Conservation (phyloP, 2,329 filamentous ascomycete genomes). For the Periconia digitata region DNA sequence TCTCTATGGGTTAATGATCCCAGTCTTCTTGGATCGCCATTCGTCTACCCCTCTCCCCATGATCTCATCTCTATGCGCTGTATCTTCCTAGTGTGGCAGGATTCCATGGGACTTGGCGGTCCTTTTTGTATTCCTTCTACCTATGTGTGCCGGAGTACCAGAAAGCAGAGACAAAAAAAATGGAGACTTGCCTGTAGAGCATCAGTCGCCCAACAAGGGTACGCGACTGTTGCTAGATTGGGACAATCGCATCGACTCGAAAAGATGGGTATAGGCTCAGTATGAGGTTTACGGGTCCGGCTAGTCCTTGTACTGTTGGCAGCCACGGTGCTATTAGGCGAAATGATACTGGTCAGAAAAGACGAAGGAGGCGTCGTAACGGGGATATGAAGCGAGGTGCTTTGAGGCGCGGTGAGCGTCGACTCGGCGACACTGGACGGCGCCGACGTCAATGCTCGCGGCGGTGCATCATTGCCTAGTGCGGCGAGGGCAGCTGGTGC, state of each 20-base stretch:
- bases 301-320: not conserved
- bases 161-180: not conserved
- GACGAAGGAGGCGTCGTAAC: constrained; percentile 5
- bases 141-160: not conserved
- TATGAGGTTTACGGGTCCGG: constrained; percentile 31
- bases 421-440: not conserved
- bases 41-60: too few relatives aligned
- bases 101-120: too few relatives aligned
- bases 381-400: constrained; percentile 26
- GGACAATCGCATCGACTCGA: constrained; percentile 51
- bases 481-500: not conserved
- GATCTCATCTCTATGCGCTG: too few relatives aligned
- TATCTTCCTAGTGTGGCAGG: too few relatives aligned
- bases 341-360: constrained; percentile 3
- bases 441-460: too few relatives aligned
- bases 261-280: constrained; percentile 56
- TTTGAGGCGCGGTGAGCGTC: constrained; percentile 14
- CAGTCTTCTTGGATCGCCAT: too few relatives aligned
- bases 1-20: too few relatives aligned
- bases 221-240: constrained; percentile 19
- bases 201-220: constrained; percentile 36
- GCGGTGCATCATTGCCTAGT: not conserved
- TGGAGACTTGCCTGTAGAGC: constrained; percentile 24
- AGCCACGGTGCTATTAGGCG: not conserved
- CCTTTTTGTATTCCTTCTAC: not conserved